Conservation (phyloP, 768 basidiomycete species). For the Wakefieldia striispora region DNA sequence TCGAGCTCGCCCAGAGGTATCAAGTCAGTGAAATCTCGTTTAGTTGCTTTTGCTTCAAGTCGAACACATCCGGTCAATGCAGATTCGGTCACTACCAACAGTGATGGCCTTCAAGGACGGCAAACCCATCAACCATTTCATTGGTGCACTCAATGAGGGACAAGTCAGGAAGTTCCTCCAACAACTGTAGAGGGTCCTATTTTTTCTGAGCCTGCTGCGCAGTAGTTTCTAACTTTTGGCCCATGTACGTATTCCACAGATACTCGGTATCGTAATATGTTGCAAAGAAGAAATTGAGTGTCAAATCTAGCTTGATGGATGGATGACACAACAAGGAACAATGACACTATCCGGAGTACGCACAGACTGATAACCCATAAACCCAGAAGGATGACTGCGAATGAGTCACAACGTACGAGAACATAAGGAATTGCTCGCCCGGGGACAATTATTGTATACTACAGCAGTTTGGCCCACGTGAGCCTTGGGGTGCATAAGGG, state of each 20-base stretch:
- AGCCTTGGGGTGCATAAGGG: slow-evolving; percentile 77
- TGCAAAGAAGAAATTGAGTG: neutral
- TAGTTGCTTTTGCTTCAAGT: neutral
- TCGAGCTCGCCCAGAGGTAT: slow-evolving; percentile 48
- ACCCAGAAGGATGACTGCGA: slow-evolving; percentile 1
- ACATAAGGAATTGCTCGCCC: neutral
- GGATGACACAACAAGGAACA: slow-evolving; percentile 9
- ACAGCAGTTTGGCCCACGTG: slow-evolving; percentile 53
- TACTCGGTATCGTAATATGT: slow-evolving; percentile 11
- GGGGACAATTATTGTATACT: slow-evolving; percentile 48
- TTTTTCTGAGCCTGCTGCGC: neutral
- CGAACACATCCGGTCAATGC: neutral
- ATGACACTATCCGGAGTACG: slow-evolving; percentile 8
- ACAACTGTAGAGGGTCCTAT: slow-evolving; percentile 26
- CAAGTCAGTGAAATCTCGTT: slow-evolving; percentile 32
- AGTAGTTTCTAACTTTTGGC: neutral
- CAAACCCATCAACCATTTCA: slow-evolving; percentile 54
- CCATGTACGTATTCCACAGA: slow-evolving; percentile 1
- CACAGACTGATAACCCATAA: slow-evolving; percentile 13
- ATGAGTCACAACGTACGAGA: neutral
- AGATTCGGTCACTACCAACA: slow-evolving; percentile 79
- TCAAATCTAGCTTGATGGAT: slow-evolving; percentile 7
- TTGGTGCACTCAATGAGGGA: slow-evolving; percentile 52
- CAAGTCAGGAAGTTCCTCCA: slow-evolving; percentile 47
- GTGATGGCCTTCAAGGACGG: slow-evolving; percentile 76